Evolutionary conservation across 2,329 filamentous ascomycete genomes (phyloP), one percentile per base, ranked within the genome.

Genomic region (Massarina eburnea): DNA sequence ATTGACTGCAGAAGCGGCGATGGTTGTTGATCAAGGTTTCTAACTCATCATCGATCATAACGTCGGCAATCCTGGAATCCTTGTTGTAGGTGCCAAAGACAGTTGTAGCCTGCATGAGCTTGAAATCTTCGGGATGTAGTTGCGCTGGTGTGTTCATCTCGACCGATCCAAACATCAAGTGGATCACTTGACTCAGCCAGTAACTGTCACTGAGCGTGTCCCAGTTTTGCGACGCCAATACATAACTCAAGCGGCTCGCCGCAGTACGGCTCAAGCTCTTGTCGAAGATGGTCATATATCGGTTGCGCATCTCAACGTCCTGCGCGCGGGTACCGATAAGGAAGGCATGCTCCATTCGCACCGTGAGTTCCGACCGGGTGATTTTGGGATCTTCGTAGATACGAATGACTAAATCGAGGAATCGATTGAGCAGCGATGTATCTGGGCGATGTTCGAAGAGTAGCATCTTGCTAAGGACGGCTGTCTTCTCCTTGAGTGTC

Each of bases 311-410:
- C 46, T 95, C 88, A 10, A 97, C 89, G 67, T 99, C 92, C 57
- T 91, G 86, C 2, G 92, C 92, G 59, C 95, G 78, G 0, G 92
- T 95, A 21, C 95, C 94, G 39, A 99, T 94, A 53, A 99, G 79
- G 79, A 99, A 99, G 4, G 94, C 94, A 71, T 97, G 92, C 73
- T 99, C 94, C 81, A 99, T 88, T 3, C 95, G 84, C 8, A 99
- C 95, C 0, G 94, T 97, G 42, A 99, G 80, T 71, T 99, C 94
- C 0, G 92, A 96, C 24, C 91, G 82, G 1, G 91, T 91, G 52
- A 99, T 94, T 72, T 95, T 96, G 0, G 91, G 89, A 62, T 99
- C 94, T 64, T 99, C 95, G 67, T 99, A 99, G 48, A 99, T 96
- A 39, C 91, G 85, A 58, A 99, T 95, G 20, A 99, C 94, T 20